phyloP scores from a whole-genome alignment of 352 stramenopile species.

The Globisporangium splendens region DNA sequence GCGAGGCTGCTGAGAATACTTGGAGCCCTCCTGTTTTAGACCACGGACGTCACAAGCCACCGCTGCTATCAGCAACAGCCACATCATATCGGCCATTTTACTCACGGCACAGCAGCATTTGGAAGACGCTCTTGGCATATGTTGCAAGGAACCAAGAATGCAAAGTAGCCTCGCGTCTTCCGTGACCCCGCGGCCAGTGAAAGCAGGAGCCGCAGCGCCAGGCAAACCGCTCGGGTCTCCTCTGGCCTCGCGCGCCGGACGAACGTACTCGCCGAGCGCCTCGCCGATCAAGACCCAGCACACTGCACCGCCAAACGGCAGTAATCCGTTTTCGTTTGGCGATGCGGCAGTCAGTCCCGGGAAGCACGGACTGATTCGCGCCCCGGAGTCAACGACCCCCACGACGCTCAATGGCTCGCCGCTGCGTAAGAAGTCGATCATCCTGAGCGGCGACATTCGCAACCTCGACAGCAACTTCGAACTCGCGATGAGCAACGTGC shows the following conservation, averaged over 20 bases:
- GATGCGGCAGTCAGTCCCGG: constrained; percentile 14
- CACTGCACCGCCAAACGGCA: neutral
- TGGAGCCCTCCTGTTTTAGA: neutral
- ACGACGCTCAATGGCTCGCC: constrained; percentile 16
- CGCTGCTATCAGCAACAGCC: neutral
- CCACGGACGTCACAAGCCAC: neutral
- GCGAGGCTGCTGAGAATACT: neutral
- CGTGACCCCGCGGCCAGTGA: constrained; percentile 57
- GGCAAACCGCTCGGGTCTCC: constrained; percentile 12
- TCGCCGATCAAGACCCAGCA: constrained; percentile 42
- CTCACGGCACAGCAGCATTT: neutral
- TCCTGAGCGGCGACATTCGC: constrained; percentile 63
- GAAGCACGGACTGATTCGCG: constrained; percentile 15
- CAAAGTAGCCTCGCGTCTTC: constrained; percentile 50
- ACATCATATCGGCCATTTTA: neutral
- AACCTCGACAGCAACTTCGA: constrained; percentile 72
- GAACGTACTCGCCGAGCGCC: constrained; percentile 43
- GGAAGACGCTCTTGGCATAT: too few species aligned
- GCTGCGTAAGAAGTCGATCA: constrained; percentile 58
- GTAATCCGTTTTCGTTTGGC: constrained; percentile 13
- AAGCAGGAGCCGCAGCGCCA: constrained; percentile 17
- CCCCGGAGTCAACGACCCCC: constrained; percentile 22
- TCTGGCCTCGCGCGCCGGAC: constrained; percentile 22
- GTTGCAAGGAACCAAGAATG: constrained; percentile 1
- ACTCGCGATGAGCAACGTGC: constrained; percentile 39